Evolutionary conservation across 2,329 filamentous ascomycete species (phyloP), one percentile per base, ranked within the genome.

Genomic region (Pyrenochaeta sp.): DNA sequence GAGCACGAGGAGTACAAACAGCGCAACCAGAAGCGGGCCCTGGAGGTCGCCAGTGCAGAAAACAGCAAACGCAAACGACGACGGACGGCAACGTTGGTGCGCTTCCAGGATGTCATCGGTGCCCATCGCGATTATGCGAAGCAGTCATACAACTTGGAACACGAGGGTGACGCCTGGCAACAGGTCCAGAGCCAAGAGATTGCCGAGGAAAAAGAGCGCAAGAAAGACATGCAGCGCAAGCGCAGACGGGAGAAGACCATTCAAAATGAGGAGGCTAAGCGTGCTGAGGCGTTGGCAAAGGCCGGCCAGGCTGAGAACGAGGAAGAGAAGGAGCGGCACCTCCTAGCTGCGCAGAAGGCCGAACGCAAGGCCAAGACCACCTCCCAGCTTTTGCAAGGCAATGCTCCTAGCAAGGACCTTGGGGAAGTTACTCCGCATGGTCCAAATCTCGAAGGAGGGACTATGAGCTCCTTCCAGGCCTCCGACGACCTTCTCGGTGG

Each of bases 191-290:
- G 93, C 61, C 92, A 92, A 65, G 94, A 97, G 76, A 84, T 97
- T 7, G 90, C 91, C 59, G 93, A 94, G 60, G 95, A 99, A 78
- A 99, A 99, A 81, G 95, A 99, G 79, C 92, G 95, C 65, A 99
- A 99, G 83, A 99, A 99, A 82, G 95, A 99, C 74, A 98, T 99
- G 92, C 95, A 99, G 77, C 91, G 95, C 63, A 99, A 98, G 82
- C 88, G 95, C 59, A 90, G 95, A 43, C 90, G 95, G 19, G 94
- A 98, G 77, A 97, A 97, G 84, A 93, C 93, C 3, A 90, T 96
- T 58, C 94, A 93, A 6, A 91, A 96, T 69, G 94, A 97, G 69
- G 83, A 84, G 74, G 90, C 93, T 74, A 95, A 96, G 80, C 91
- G 95, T 63, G 87, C 90, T 3, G 87, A 90, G 65, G 91, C 92